phyloP scores from a whole-genome alignment of 352 stramenopile genomes.

The Pelagophyceae sp. region DNA sequence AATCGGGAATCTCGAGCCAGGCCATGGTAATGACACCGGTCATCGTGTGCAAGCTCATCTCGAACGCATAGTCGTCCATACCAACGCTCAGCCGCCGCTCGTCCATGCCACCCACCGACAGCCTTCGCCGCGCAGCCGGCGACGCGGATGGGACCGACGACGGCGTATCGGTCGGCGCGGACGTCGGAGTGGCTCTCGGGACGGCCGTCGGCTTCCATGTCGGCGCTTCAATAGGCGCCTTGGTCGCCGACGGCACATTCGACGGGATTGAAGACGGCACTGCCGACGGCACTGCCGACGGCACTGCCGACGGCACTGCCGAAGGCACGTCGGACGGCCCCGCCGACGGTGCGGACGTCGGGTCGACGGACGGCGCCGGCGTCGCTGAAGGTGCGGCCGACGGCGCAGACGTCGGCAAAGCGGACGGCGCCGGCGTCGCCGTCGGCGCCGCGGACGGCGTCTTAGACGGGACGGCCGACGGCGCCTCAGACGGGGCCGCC shows the following conservation, averaged over 20 bases:
- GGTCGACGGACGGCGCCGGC: too few species aligned
- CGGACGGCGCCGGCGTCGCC: too few species aligned
- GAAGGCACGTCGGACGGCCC: too few species aligned
- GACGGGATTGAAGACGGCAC: neutral
- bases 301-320: neutral
- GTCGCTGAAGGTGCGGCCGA: too few species aligned
- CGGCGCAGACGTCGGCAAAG: too few species aligned
- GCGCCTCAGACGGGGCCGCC: too few species aligned
- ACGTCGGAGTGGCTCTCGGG: neutral
- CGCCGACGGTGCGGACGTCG: neutral
- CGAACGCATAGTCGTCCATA: neutral
- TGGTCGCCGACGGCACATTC: neutral
- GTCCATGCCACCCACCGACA: neutral
- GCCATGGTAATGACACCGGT: neutral
- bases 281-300: neutral
- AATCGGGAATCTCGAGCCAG: neutral
- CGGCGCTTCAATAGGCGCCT: too few species aligned
- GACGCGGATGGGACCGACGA: neutral
- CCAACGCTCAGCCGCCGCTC: neutral
- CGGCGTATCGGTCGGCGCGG: neutral
- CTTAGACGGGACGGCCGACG: too few species aligned
- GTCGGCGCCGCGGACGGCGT: too few species aligned
- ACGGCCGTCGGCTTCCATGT: neutral
- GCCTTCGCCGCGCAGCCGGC: neutral
- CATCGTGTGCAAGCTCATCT: neutral